phyloP scores from a whole-genome alignment of 225 moss, liverwort and hornwort genomes.

The Marchantia polymorpha region DNA sequence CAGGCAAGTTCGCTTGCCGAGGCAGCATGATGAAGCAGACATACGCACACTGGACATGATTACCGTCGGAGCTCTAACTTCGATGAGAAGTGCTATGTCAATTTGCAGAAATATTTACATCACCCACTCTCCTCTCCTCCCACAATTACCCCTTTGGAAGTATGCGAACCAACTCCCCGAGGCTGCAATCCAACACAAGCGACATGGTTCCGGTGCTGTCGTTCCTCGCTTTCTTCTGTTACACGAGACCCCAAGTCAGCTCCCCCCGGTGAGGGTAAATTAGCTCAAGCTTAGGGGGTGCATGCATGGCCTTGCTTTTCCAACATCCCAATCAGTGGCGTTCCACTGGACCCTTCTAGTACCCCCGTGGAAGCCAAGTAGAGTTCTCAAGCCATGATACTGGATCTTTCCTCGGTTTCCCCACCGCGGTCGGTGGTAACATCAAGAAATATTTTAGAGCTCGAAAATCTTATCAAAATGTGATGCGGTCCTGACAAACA shows the following conservation, averaged over 20 bases:
- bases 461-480: background rate
- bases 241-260: background rate
- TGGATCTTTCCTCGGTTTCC: slow-evolving; percentile 17
- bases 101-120: background rate
- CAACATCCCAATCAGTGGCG: background rate
- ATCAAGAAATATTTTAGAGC: background rate
- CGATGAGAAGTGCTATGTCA: background rate
- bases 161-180: background rate
- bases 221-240: background rate
- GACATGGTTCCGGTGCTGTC: background rate
- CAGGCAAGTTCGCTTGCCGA: slow-evolving; percentile 17
- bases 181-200: background rate
- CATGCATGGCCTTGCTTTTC: background rate
- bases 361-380: background rate
- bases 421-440: slow-evolving; percentile 14
- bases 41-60: background rate
- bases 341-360: background rate
- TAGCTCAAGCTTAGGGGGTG: background rate
- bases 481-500: slow-evolving; percentile 3
- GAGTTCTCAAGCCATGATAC: background rate
- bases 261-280: background rate
- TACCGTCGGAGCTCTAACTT: background rate
- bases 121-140: slow-evolving; percentile 3
- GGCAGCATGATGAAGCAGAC: slow-evolving; percentile 19
- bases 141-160: background rate